Evolutionary conservation across 208 protist genomes (phyloP), one percentile per base, ranked within the genome.

Genomic region (Vickermania spadyakhi): DNA sequence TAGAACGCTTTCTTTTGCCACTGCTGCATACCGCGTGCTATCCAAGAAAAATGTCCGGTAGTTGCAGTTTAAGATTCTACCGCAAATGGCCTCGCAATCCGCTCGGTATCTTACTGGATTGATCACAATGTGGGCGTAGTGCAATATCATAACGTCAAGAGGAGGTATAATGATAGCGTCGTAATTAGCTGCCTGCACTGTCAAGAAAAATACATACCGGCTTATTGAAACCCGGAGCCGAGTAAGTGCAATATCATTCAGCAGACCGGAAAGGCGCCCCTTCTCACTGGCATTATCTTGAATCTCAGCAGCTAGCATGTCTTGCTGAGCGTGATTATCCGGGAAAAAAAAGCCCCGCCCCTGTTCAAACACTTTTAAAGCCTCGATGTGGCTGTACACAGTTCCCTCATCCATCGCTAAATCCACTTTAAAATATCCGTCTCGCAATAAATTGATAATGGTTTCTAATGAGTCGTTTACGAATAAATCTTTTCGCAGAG

Each of bases 151-250:
- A 25, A 94, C 88, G 66, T 94, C 88, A 3, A 81, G 64, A n/a
- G 88, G 88, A 0, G 88, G 88, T 28, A 94, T 84, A 53, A 94
- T 92, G 11, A 90, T 75, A 3, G 82, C 76, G 54, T 90, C 80
- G 70, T 86, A 91, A 67, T 94, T 94, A 18, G 84, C 84, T 7
- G 84, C 82, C 69, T 94, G 88, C 67, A 94, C 79, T 26, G 88
- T 77, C 0, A 94, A 70, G 57, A 94, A 94, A 66, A 92, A 94
- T 27, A 94, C 86, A 70, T 94, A 94, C 14, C 88, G 84, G 61
- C 70, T 84, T 42, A 94, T 65, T 11, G 74, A 66, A 21, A 94
- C 85, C 41, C 68, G 75, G 42, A 86, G 36, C 36, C 36, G 36
- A 45, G 36, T 18, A 7, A 45, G 18, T 18, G 36, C 36, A 18